Evolutionary conservation across 257 asterid genomes (phyloP).

Genomic region (Przewalskia tangutica): DNA sequence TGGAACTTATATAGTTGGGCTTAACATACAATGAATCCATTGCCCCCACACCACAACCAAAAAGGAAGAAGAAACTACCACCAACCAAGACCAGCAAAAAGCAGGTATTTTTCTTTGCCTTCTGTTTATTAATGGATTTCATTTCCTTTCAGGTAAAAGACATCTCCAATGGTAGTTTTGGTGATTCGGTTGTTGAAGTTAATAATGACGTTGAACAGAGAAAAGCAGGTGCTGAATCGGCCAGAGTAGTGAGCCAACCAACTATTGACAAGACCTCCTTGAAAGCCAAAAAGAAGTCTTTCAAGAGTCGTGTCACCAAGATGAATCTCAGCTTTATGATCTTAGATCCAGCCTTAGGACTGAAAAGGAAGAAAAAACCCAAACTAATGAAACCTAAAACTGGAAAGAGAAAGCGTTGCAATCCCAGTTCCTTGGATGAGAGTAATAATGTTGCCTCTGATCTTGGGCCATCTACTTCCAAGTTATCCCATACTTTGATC

Average conservation of each 20-base stretch:
- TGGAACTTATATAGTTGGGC: not conserved
- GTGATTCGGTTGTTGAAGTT: slow-evolving; percentile 12
- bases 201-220: slow-evolving; percentile 14
- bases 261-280: slow-evolving; percentile 12
- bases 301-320: slow-evolving; percentile 25
- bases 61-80: not conserved
- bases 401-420: slow-evolving; percentile 12
- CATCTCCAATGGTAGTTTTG: slow-evolving; percentile 15
- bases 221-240: not conserved
- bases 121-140: not conserved
- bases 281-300: slow-evolving; percentile 32
- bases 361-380: slow-evolving; percentile 36
- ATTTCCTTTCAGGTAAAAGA: slow-evolving; percentile 27
- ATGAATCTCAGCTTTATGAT: slow-evolving; percentile 55
- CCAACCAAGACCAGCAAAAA: not conserved
- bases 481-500: slow-evolving; percentile 10
- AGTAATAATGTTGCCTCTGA: slow-evolving; percentile 14
- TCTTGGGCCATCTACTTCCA: slow-evolving; percentile 33
- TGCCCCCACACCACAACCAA: not conserved
- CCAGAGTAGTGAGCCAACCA: not conserved
- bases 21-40: not conserved
- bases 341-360: slow-evolving; percentile 37
- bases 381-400: slow-evolving; percentile 20
- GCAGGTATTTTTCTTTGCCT: not conserved
- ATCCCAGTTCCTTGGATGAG: slow-evolving; percentile 12